Evolutionary conservation across 2,329 filamentous ascomycete species (phyloP).

Genomic region (Amesomyces nigricolor): DNA sequence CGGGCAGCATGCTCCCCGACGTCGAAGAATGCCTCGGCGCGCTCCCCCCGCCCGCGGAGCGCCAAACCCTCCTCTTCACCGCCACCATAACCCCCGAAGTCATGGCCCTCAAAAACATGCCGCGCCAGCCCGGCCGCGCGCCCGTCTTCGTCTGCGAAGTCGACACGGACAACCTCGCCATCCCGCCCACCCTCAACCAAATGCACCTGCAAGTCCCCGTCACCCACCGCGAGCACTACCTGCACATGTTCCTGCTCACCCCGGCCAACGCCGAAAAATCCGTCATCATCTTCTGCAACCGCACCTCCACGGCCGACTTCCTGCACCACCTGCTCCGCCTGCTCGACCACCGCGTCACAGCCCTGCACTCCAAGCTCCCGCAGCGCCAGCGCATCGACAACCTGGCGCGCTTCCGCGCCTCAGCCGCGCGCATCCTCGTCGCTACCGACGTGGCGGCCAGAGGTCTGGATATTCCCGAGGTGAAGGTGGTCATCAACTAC

Average conservation of each 20-base stretch:
- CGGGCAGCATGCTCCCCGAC: slow-evolving; percentile 89
- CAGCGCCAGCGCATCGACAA: slow-evolving; percentile 84
- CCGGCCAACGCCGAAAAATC: slow-evolving; percentile 68
- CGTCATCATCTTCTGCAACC: slow-evolving; percentile 91
- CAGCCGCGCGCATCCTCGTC: slow-evolving; percentile 81
- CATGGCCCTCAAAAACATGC: slow-evolving; percentile 73
- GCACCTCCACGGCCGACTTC: slow-evolving; percentile 80
- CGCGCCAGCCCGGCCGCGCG: slow-evolving; percentile 60
- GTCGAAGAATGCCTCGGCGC: slow-evolving; percentile 81
- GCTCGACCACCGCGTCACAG: slow-evolving; percentile 83
- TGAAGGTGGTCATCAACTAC: slow-evolving; percentile 87
- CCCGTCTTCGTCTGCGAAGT: slow-evolving; percentile 87
- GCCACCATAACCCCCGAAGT: slow-evolving; percentile 94
- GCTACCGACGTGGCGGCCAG: slow-evolving; percentile 92
- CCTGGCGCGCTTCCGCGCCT: slow-evolving; percentile 83
- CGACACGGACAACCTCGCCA: slow-evolving; percentile 66
- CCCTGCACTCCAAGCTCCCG: slow-evolving; percentile 79
- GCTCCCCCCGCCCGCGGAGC: slow-evolving; percentile 67
- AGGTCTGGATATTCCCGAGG: slow-evolving; percentile 91
- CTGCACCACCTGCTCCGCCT: slow-evolving; percentile 82
- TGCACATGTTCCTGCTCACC: slow-evolving; percentile 82
- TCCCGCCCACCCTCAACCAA: slow-evolving; percentile 76
- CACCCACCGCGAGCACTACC: slow-evolving; percentile 89
- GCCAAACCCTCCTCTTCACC: slow-evolving; percentile 95
- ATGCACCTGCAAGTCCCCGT: slow-evolving; percentile 83